Evolutionary conservation across 805 yeast species (phyloP).

Genomic region (Blastobotrys americana): DNA sequence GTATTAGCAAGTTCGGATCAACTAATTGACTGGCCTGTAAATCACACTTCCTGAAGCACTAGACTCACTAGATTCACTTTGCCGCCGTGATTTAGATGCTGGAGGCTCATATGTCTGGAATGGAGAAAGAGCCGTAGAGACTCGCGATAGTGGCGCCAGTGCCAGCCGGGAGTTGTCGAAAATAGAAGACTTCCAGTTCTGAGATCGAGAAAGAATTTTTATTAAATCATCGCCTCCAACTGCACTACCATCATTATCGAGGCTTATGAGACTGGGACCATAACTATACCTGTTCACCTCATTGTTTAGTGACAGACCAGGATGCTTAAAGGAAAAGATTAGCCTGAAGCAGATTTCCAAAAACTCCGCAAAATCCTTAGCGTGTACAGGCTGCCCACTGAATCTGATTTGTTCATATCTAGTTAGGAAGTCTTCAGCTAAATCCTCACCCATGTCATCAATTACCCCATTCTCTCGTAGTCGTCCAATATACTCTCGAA

Average conservation of each 20-base stretch:
- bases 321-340: slow-evolving; percentile 14
- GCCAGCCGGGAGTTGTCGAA: background rate
- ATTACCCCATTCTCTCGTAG: slow-evolving; percentile 26
- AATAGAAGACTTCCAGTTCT: background rate
- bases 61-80: background rate
- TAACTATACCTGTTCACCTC: background rate
- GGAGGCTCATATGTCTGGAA: background rate
- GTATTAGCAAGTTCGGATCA: no score
- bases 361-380: slow-evolving; percentile 53
- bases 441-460: slow-evolving; percentile 13
- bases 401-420: slow-evolving; percentile 64
- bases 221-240: background rate
- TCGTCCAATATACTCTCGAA: slow-evolving; percentile 45
- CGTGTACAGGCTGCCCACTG: slow-evolving; percentile 53
- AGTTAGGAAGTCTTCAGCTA: slow-evolving; percentile 34
- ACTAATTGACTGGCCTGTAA: background rate
- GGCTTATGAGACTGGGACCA: background rate
- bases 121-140: slow-evolving; percentile 1
- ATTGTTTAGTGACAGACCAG: background rate
- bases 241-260: background rate
- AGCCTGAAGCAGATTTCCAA: slow-evolving; percentile 35
- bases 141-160: background rate
- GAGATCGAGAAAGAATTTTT: slow-evolving; percentile 3
- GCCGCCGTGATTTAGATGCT: background rate
- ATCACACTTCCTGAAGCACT: slow-evolving; percentile 2